Conservation (phyloP, 805 yeast genomes). For the Saturnispora saitoi region DNA sequence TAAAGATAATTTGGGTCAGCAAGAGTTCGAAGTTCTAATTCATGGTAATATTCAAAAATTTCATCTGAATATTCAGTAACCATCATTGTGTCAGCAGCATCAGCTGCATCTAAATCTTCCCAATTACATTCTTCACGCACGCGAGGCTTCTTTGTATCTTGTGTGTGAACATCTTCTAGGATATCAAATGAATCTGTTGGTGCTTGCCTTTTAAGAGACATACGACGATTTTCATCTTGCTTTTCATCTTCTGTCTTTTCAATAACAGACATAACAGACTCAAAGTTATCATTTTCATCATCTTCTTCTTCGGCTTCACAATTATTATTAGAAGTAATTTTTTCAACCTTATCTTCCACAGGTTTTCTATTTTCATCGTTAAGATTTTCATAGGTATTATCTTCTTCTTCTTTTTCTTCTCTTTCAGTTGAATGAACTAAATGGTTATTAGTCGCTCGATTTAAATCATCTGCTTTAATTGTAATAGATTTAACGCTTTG, state of each 20-base stretch:
- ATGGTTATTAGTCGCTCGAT: slow-evolving; percentile 2
- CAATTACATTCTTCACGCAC: slow-evolving; percentile 35
- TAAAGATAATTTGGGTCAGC: slow-evolving; percentile 63
- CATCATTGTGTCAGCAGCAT: slow-evolving; percentile 71
- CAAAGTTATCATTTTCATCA: slow-evolving; percentile 3
- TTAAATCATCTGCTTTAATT: slow-evolving; percentile 19
- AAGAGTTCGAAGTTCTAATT: slow-evolving; percentile 61
- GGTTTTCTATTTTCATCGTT: slow-evolving; percentile 5
- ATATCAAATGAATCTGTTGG: slow-evolving; percentile 43
- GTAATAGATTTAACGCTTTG: slow-evolving; percentile 9
- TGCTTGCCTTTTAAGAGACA: slow-evolving; percentile 42
- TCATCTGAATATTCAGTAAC: slow-evolving; percentile 88
- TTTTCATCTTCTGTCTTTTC: slow-evolving; percentile 23
- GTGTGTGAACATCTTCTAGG: slow-evolving; percentile 9
- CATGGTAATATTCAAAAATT: slow-evolving; percentile 72
- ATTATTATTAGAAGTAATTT: not conserved
- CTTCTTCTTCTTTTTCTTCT: not conserved
- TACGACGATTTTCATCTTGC: slow-evolving; percentile 26
- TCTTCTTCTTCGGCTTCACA: not conserved
- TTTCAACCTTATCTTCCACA: not conserved
- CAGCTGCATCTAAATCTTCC: slow-evolving; percentile 71
- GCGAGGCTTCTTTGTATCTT: slow-evolving; percentile 3
- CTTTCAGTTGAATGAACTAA: slow-evolving; percentile 5
- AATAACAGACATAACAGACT: slow-evolving; percentile 10
- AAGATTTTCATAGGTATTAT: not conserved